Evolutionary conservation across 192 early-diverging fungal genomes (phyloP), one percentile per base, ranked within the genome.

Genomic region (Dissophora globulifera): DNA sequence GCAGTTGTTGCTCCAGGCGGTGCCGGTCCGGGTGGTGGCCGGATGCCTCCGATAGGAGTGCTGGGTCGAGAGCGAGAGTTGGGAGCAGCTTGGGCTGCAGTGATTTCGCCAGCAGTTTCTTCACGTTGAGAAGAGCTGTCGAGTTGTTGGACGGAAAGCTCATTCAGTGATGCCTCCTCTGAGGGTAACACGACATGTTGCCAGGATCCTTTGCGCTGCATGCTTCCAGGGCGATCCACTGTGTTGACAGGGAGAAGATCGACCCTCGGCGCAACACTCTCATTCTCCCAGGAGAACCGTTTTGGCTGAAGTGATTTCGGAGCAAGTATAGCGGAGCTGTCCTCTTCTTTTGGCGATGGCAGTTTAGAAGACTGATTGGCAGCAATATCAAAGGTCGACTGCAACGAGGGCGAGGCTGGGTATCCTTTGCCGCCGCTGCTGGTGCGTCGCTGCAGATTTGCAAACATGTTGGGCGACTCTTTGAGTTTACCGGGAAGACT

Each of bases 401-500:
- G n/a, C n/a, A n/a, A n/a, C n/a, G n/a, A n/a, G n/a, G n/a, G n/a
- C n/a, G n/a, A n/a, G n/a, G n/a, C 13, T 25, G 58, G 40, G 22
- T 57, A 53, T 20, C 25, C 19, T 19, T 31, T 15, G 13, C 54
- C 52, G 29, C 31, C 49, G 45, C 69, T 35, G 38, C 66, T 50
- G 35, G 41, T 71, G 35, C 51, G 62, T n/a, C 62, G 62, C 23
- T 55, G 51, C 32, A 58, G 15, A 16, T 41, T 38, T 16, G 52
- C 31, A 23, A 75, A 61, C 27, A 75, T 8, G 27, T 33, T 55
- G n/a, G 71, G 62, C 6, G 55, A 11, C 11, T 35, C 30, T 22
- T 66, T 64, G 49, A 75, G 71, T 47, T 60, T 75, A 32, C 62
- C 60, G 33, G 71, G 71, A 19, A 75, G 45, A 61, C 71, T 75